A percentile compares a stretch with the other conserved stretches of the same genome.
Evolutionary conservation across 352 stramenopile genomes (phyloP).

Genomic region (Peronospora belbahrii): DNA sequence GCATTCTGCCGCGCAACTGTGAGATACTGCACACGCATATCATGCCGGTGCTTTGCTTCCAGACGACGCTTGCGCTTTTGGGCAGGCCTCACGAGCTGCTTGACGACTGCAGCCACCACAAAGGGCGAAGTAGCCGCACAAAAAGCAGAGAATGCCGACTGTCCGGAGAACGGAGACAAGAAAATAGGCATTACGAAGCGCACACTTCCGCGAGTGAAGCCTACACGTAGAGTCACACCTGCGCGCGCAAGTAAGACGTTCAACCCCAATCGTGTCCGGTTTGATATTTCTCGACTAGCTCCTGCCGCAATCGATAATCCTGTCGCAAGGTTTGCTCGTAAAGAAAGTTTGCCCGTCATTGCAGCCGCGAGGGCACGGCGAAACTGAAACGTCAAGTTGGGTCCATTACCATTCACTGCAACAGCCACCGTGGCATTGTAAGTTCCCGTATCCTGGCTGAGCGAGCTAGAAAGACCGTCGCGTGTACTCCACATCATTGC

Average conservation of each 20-base stretch:
- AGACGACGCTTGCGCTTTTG: slow-evolving; percentile 50
- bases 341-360: slow-evolving; percentile 42
- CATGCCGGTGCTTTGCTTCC: slow-evolving; percentile 36
- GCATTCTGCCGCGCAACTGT: slow-evolving; percentile 40
- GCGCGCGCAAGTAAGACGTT: slow-evolving; percentile 47
- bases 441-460: slow-evolving; percentile 38
- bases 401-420: slow-evolving; percentile 35
- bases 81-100: slow-evolving; percentile 58
- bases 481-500: slow-evolving; percentile 78
- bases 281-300: slow-evolving; percentile 49
- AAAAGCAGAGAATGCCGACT: slow-evolving; percentile 69
- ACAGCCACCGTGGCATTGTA: slow-evolving; percentile 39
- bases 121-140: slow-evolving; percentile 65
- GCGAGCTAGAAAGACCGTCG: slow-evolving; percentile 62
- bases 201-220: slow-evolving; percentile 71
- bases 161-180: slow-evolving; percentile 58
- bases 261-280: slow-evolving; percentile 47
- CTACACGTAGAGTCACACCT: slow-evolving; percentile 56
- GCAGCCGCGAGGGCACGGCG: slow-evolving; percentile 31
- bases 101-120: slow-evolving; percentile 50
- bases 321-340: slow-evolving; percentile 39
- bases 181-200: slow-evolving; percentile 81
- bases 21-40: slow-evolving; percentile 52
- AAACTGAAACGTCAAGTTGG: slow-evolving; percentile 54
- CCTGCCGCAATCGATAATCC: slow-evolving; percentile 46